Evolutionary conservation across 495 filamentous ascomycete genomes (phyloP).

Genomic region (Jackrogersella multiformis): DNA sequence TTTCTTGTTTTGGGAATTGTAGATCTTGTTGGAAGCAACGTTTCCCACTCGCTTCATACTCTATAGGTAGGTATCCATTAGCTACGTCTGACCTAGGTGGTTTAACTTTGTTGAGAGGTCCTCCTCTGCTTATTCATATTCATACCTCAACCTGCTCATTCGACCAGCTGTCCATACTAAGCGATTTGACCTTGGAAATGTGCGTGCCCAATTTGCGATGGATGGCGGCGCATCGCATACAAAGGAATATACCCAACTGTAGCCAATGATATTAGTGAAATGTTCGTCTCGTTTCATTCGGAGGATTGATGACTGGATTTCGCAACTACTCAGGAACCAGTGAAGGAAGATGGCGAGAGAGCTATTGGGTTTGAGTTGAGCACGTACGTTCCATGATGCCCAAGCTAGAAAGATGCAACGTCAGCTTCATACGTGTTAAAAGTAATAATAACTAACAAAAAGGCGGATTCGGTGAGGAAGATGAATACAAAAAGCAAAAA

Average conservation of each 20-base stretch:
- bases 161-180: constrained; percentile 97
- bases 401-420: constrained; percentile 70
- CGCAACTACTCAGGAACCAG: neutral
- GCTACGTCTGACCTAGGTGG: constrained; percentile 18
- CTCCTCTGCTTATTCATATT: constrained; percentile 1
- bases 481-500: too few species aligned
- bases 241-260: constrained; percentile 94
- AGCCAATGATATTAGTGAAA: constrained; percentile 32
- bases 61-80: constrained; percentile 61
- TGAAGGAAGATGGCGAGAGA: neutral
- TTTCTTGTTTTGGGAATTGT: constrained; percentile 83
- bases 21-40: constrained; percentile 80
- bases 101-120: neutral
- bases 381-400: constrained; percentile 97
- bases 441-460: neutral
- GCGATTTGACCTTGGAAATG: constrained; percentile 96
- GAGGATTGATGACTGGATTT: neutral
- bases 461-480: neutral
- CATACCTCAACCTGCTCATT: constrained; percentile 94
- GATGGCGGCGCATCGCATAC: constrained; percentile 94
- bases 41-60: constrained; percentile 95
- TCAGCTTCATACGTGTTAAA: constrained; percentile 19
- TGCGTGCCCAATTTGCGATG: constrained; percentile 98
- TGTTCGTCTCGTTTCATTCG: constrained; percentile 17
- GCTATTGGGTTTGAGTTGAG: constrained; percentile 11